Conservation (phyloP, 306 rosid genomes). For the Gastrolobium bilobum region DNA sequence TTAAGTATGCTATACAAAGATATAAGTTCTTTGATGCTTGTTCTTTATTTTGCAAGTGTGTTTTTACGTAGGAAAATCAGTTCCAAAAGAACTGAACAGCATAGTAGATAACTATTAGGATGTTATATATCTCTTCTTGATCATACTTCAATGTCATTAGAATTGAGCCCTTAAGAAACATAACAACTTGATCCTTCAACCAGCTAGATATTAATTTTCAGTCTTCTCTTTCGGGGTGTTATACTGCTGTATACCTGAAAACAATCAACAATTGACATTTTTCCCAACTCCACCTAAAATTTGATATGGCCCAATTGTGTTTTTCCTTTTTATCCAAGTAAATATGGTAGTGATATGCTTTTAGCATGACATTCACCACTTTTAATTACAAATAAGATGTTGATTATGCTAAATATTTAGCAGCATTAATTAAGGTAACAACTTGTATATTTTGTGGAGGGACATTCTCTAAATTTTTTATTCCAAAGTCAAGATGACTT, state of each 20-base stretch:
- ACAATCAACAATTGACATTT: neutral
- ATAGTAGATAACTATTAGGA: neutral
- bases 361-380: conserved; percentile 9
- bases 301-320: neutral
- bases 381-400: neutral
- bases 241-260: no score
- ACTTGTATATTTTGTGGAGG: neutral
- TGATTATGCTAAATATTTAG: no score
- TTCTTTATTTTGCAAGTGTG: neutral
- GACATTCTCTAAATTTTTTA: conserved; percentile 13
- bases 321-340: neutral
- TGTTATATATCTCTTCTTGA: neutral
- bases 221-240: neutral
- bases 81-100: neutral
- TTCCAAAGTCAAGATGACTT: neutral
- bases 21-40: conserved; percentile 5
- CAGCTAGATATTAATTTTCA: neutral
- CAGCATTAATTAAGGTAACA: no score
- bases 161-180: conserved; percentile 8
- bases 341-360: neutral
- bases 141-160: neutral
- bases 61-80: neutral
- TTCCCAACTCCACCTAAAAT: neutral
- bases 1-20: neutral
- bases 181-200: conserved; percentile 26